A percentile compares a stretch with the other conserved stretches of the same genome.
Evolutionary conservation across 768 basidiomycete species (phyloP).

Genomic region (Tulasnella sp.): DNA sequence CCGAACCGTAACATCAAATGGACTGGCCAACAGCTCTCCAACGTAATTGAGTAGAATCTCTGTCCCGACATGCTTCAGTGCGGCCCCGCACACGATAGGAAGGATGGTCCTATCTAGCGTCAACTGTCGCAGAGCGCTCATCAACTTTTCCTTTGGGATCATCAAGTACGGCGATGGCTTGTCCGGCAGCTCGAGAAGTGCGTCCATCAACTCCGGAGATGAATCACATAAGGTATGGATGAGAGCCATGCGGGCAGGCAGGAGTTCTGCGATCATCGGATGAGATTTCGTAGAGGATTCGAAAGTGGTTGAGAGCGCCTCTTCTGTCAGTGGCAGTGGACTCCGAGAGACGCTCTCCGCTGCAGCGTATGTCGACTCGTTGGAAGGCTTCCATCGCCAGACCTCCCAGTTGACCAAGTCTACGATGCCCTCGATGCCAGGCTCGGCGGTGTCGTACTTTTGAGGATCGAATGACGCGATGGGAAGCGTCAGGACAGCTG

Average conservation of each 20-base stretch:
- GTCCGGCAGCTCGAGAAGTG: slow-evolving; percentile 45
- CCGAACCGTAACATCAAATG: slow-evolving; percentile 48
- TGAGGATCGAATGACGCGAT: slow-evolving; percentile 61
- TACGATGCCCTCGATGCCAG: slow-evolving; percentile 73
- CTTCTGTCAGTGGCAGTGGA: slow-evolving; percentile 41
- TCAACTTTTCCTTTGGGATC: slow-evolving; percentile 41
- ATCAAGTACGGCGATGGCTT: slow-evolving; percentile 54
- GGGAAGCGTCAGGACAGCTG: slow-evolving; percentile 58
- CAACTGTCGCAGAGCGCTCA: slow-evolving; percentile 55
- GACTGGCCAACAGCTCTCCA: slow-evolving; percentile 69
- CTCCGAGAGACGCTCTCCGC: slow-evolving; percentile 17
- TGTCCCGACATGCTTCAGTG: slow-evolving; percentile 69
- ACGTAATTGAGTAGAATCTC: slow-evolving; percentile 71
- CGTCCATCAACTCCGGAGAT: slow-evolving; percentile 70
- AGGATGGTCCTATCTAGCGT: slow-evolving; percentile 55
- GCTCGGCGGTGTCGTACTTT: slow-evolving; percentile 61
- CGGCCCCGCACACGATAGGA: slow-evolving; percentile 76
- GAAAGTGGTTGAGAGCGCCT: slow-evolving; percentile 31
- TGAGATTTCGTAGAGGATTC: slow-evolving; percentile 44
- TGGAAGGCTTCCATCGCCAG: slow-evolving; percentile 58
- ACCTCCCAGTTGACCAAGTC: slow-evolving; percentile 77
- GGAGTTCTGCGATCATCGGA: slow-evolving; percentile 55
- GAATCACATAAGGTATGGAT: slow-evolving; percentile 72
- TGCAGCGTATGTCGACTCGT: slow-evolving; percentile 30
- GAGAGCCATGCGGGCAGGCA: slow-evolving; percentile 54